Evolutionary conservation across 352 stramenopile genomes (phyloP), one percentile per base, ranked within the genome.

Genomic region (Phytophthora pini): DNA sequence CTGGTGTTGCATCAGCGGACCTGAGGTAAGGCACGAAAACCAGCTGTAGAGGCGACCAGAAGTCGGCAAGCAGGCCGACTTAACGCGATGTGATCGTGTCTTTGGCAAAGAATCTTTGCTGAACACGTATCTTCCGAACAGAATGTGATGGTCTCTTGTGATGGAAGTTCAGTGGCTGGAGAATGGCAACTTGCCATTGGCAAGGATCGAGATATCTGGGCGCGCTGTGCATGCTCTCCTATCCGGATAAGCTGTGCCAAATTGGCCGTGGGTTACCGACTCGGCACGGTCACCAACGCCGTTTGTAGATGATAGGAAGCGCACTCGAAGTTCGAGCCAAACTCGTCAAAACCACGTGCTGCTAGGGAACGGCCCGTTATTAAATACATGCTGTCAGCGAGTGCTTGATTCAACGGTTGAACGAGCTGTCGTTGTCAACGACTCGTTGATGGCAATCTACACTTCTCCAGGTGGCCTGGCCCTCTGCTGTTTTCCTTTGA

Each of bases 11-110:
- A 26, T 43, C 38, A 22, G 32, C 15, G 15, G 24, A 36, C 31
- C 13, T 38, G 17, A 34, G 40, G 41, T 27, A 38, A 44, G 26
- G 10, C 55, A 41, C 41, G 40, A 61, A 20, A 61, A 61, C 44
- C 55, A 63, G 56, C 32, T 48, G 56, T 15, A n/a, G 15, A 39
- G 29, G 32, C 55, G 31, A 49, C 26, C 39, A 50, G 52, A 20
- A 50, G 27, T 26, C 17, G 17, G 17, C 17, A 17, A 17, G 17
- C 17, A 20, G 17, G 17, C 17, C 17, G 17, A 20, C 27, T 48
- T 22, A 55, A 55, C 55, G 44, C 45, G 36, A 63, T 49, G 56
- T 56, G 32, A 22, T 26, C 20, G 32, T 55, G 44, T 62, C 44
- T 62, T 40, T 54, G 22, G 24, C 12, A 31, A 31, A 10, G 31